Conservation (phyloP, 129 eudicot species). For the Daucus carota region DNA sequence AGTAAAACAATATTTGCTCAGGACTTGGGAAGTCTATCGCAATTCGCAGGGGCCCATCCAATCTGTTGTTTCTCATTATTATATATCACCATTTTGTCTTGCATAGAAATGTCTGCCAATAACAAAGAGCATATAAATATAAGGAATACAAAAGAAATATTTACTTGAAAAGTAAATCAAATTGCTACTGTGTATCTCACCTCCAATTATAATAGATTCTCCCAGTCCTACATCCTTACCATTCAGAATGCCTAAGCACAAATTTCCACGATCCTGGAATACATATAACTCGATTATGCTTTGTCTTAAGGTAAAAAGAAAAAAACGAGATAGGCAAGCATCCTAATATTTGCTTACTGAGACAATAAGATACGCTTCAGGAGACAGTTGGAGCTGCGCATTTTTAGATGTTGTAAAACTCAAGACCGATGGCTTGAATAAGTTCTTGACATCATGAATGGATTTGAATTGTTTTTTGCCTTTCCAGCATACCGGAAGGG, state of each 20-base stretch:
- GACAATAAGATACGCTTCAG: constrained; percentile 74
- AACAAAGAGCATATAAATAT: neutral
- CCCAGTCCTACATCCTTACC: constrained; percentile 66
- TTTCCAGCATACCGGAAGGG: constrained; percentile 90
- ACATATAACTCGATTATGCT: neutral
- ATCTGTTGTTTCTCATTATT: constrained; percentile 67
- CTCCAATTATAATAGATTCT: constrained; percentile 55
- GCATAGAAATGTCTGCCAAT: constrained; percentile 72
- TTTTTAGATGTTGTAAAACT: constrained; percentile 40
- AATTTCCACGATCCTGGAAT: constrained; percentile 65
- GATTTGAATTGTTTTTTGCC: constrained; percentile 69
- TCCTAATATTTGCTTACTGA: constrained; percentile 36
- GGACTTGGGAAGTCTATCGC: constrained; percentile 64
- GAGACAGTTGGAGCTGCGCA: constrained; percentile 48
- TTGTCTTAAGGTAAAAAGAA: neutral
- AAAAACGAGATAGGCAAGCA: neutral
- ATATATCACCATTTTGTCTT: constrained; percentile 70
- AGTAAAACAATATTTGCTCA: constrained; percentile 13
- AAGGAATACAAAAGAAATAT: neutral
- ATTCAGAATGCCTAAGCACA: constrained; percentile 64
- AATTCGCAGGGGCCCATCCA: constrained; percentile 72
- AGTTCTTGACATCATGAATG: constrained; percentile 42
- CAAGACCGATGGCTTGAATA: constrained; percentile 60
- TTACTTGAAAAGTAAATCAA: no score
- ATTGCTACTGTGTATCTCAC: constrained; percentile 18